A percentile compares a stretch with the other conserved stretches of the same genome.
Evolutionary conservation across 2,329 filamentous ascomycete genomes (phyloP).

Genomic region (Clarireedia homoeocarpa): DNA sequence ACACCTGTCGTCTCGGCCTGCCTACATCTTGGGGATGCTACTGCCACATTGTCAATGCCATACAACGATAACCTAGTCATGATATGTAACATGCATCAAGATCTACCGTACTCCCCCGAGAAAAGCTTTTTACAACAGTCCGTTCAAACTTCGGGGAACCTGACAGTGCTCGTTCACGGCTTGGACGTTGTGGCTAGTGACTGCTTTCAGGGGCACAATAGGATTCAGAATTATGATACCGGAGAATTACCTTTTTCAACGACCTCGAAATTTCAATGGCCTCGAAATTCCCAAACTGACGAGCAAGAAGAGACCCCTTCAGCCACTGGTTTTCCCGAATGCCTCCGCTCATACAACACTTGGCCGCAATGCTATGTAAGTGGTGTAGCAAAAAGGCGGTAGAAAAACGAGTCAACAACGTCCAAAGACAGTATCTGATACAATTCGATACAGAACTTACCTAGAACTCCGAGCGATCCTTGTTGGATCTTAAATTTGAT

Average conservation of each 20-base stretch:
- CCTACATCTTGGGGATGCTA: neutral
- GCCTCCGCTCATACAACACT: neutral
- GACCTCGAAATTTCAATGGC: neutral
- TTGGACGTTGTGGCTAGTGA: neutral
- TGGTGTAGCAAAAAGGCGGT: neutral
- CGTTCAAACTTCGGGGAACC: neutral
- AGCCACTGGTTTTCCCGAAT: neutral
- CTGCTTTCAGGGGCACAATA: neutral
- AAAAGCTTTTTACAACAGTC: neutral
- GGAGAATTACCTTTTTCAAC: neutral
- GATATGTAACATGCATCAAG: neutral
- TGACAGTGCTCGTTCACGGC: neutral
- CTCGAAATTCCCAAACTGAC: neutral
- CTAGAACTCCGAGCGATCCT: neutral
- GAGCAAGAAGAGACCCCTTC: neutral
- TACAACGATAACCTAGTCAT: neutral
- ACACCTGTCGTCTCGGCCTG: constrained; percentile 5
- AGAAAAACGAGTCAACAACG: neutral
- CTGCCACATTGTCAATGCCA: neutral
- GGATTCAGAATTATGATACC: neutral
- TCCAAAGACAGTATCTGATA: neutral
- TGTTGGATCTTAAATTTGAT: constrained; percentile 9
- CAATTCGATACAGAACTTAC: neutral
- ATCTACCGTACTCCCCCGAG: neutral
- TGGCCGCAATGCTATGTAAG: neutral